These are phyloP conservation scores for Rhizodiscina lignyota DNA, from an alignment of 495 filamentous ascomycete genomes.

Conservation along the genomic window DNA sequence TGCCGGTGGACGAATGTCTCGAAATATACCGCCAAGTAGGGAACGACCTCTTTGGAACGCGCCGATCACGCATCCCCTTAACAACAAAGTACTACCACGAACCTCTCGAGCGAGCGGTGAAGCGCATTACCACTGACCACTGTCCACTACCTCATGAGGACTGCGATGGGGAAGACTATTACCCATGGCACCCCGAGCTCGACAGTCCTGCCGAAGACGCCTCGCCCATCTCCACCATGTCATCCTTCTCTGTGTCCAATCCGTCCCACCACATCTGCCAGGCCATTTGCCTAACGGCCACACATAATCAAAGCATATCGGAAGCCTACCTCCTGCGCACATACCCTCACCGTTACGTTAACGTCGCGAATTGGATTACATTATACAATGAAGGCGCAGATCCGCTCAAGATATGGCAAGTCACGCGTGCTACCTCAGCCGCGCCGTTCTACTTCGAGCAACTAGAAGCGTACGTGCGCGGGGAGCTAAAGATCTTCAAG, in stretches of 20 bases:
- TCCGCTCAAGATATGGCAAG: conserved; percentile 29
- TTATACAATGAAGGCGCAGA: conserved; percentile 27
- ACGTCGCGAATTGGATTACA: conserved; percentile 20
- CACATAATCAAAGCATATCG: conserved; percentile 20
- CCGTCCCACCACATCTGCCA: conserved; percentile 8
- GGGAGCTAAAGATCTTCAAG: conserved; percentile 19
- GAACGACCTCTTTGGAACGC: conserved; percentile 26
- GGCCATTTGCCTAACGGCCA: conserved; percentile 23
- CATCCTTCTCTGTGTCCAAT: neutral
- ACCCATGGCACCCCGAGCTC: conserved; percentile 18
- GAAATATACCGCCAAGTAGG: conserved; percentile 29
- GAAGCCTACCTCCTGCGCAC: conserved; percentile 26
- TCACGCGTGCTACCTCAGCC: conserved; percentile 34
- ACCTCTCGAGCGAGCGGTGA: conserved; percentile 25
- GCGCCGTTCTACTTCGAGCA: conserved; percentile 35
- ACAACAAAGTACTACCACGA: conserved; percentile 27
- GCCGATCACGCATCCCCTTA: conserved; percentile 18
- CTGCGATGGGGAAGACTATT: conserved; percentile 22
- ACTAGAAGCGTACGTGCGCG: conserved; percentile 18
- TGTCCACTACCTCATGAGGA: conserved; percentile 16
- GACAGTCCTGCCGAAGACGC: conserved; percentile 1
- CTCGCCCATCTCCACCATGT: conserved; percentile 5
- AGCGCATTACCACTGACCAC: conserved; percentile 19
- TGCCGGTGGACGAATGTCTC: conserved; percentile 34
- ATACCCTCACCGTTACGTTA: conserved; percentile 22